Percentiles rank a stretch among this genome's conserved stretches.
Evolutionary conservation across 768 basidiomycete species (phyloP).

Genomic region (Kwoniella dejecticola): DNA sequence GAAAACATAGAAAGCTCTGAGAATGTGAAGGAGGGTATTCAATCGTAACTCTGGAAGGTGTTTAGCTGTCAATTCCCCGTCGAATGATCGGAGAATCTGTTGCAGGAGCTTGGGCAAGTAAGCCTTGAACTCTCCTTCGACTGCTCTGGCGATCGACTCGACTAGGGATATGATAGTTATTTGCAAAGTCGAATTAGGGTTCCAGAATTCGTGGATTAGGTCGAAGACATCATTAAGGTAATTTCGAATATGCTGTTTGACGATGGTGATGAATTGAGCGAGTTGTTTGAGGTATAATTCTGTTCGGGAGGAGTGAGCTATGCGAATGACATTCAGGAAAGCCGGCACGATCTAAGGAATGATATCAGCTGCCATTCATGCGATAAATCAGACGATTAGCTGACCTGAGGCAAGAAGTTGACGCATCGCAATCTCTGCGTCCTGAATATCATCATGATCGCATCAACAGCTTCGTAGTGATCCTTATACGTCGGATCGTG

Average conservation of each 20-base stretch:
- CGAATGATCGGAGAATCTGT: conserved; percentile 71
- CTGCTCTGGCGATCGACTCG: conserved; percentile 85
- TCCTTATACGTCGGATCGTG: conserved; percentile 83
- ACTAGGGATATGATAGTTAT: conserved; percentile 88
- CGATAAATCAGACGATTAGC: no score
- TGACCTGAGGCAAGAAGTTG: conserved; percentile 87
- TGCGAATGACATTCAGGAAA: conserved; percentile 82
- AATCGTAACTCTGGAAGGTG: conserved; percentile 66
- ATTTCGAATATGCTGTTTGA: conserved; percentile 94
- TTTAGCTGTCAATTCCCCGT: conserved; percentile 49
- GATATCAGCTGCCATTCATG: not conserved
- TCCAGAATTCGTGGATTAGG: conserved; percentile 89
- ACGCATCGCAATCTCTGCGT: conserved; percentile 96
- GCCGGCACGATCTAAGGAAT: conserved; percentile 76
- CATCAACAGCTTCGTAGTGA: conserved; percentile 92
- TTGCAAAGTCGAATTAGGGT: conserved; percentile 68
- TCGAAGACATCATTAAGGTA: conserved; percentile 82
- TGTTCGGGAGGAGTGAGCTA: conserved; percentile 72
- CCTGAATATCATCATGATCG: conserved; percentile 98
- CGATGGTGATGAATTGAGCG: conserved; percentile 89
- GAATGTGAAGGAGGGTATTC: conserved; percentile 69
- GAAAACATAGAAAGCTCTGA: conserved; percentile 92
- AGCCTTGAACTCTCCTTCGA: conserved; percentile 96
- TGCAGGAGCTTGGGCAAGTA: conserved; percentile 89
- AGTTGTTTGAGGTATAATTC: conserved; percentile 87